phyloP scores from a whole-genome alignment of 2,329 filamentous ascomycete genomes.

The Fusarium sublunatum region DNA sequence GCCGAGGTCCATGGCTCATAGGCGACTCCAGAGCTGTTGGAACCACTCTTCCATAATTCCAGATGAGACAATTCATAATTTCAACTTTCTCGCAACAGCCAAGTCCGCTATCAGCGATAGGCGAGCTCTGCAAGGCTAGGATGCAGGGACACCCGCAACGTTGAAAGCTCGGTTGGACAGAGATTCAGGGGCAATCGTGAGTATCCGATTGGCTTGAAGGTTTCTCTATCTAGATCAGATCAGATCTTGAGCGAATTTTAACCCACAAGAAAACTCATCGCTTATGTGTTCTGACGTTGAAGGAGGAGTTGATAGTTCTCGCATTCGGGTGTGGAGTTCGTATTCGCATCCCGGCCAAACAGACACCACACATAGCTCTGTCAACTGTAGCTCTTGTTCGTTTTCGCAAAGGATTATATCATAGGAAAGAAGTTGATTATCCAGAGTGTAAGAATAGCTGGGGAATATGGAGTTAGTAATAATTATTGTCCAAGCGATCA shows the following conservation, averaged over 20 bases:
- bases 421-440: neutral
- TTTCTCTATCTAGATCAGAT: slow-evolving; percentile 19
- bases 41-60: neutral
- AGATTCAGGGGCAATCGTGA: neutral
- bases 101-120: neutral
- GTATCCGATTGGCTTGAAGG: slow-evolving; percentile 6
- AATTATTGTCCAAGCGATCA: slow-evolving; percentile 1
- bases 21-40: too few relatives aligned
- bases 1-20: neutral
- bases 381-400: slow-evolving; percentile 25
- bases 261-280: neutral
- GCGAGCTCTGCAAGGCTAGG: neutral
- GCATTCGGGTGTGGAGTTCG: slow-evolving; percentile 30
- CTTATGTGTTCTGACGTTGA: neutral
- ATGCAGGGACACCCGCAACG: slow-evolving; percentile 11
- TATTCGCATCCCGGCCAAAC: slow-evolving; percentile 26
- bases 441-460: neutral
- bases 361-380: neutral
- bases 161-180: neutral
- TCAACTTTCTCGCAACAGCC: neutral
- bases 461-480: slow-evolving; percentile 7
- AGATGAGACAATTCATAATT: too few relatives aligned
- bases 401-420: slow-evolving; percentile 29
- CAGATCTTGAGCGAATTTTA: slow-evolving; percentile 8
- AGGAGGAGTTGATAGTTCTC: neutral